Conservation (phyloP, 2,329 filamentous ascomycete genomes). For the Neopestalotiopsis clavispora region DNA sequence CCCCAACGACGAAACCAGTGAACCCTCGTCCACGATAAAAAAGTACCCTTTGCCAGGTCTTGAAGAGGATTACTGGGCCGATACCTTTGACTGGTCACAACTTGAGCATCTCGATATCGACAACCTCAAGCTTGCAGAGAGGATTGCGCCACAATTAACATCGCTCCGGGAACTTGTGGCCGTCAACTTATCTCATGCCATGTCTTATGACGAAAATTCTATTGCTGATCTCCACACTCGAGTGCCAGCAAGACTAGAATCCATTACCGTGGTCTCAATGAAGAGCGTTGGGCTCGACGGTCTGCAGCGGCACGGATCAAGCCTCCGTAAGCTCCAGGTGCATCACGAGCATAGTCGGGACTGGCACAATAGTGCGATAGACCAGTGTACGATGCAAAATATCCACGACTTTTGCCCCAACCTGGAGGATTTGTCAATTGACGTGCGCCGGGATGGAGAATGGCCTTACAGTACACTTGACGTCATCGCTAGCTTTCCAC, state of each 20-base stretch:
- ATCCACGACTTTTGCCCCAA: slow-evolving; percentile 18
- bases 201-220: not conserved
- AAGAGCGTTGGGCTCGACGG: not conserved
- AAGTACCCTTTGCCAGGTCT: not conserved
- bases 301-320: slow-evolving; percentile 12
- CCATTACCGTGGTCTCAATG: slow-evolving; percentile 3
- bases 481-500: slow-evolving; percentile 16
- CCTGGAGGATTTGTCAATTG: slow-evolving; percentile 19
- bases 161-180: not conserved
- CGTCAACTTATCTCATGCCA: not conserved
- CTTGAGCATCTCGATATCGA: slow-evolving; percentile 9
- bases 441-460: slow-evolving; percentile 12
- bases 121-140: not conserved
- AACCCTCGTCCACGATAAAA: not conserved
- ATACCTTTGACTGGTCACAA: slow-evolving; percentile 20
- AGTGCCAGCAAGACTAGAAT: slow-evolving; percentile 18
- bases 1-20: not conserved
- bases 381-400: slow-evolving; percentile 4
- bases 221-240: not conserved
- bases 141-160: not conserved
- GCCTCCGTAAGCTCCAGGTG: slow-evolving; percentile 14
- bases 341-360: slow-evolving; percentile 11
- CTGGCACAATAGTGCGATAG: slow-evolving; percentile 3
- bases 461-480: slow-evolving; percentile 21
- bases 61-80: slow-evolving; percentile 21